A percentile compares a stretch with the other conserved stretches of the same genome.
phyloP scores from a whole-genome alignment of 805 yeast genomes.

The Kodamaea sagamina region DNA sequence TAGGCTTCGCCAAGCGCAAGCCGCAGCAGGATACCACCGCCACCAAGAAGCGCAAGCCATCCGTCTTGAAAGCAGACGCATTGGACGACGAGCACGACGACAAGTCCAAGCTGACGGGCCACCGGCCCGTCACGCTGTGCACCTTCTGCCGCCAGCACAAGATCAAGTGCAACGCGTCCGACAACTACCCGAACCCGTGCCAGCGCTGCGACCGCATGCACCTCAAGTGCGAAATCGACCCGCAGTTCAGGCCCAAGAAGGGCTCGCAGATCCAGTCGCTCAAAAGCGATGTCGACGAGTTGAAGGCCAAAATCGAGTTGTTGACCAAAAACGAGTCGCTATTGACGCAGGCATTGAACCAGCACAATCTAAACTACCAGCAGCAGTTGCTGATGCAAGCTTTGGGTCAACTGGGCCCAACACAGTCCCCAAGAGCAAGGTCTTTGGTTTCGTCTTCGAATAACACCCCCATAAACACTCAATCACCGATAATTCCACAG shows the following conservation, averaged over 20 bases:
- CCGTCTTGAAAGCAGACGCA: slow-evolving; percentile 9
- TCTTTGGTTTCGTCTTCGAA: slow-evolving; percentile 10
- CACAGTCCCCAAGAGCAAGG: slow-evolving; percentile 5
- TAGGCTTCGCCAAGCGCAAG: slow-evolving; percentile 7
- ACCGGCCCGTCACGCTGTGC: slow-evolving; percentile 89
- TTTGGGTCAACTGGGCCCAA: slow-evolving; percentile 5
- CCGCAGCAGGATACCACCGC: slow-evolving; percentile 4
- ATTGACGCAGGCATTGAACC: slow-evolving; percentile 62
- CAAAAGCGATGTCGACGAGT: slow-evolving; percentile 81
- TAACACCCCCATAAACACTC: slow-evolving; percentile 8
- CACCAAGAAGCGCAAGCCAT: slow-evolving; percentile 8
- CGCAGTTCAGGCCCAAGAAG: slow-evolving; percentile 86
- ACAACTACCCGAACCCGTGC: slow-evolving; percentile 79
- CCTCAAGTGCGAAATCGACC: slow-evolving; percentile 83
- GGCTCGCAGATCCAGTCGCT: slow-evolving; percentile 86
- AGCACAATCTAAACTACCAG: slow-evolving; percentile 36
- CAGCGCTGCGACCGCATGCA: slow-evolving; percentile 80
- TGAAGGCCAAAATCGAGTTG: slow-evolving; percentile 70
- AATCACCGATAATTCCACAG: slow-evolving; percentile 8
- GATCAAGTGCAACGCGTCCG: slow-evolving; percentile 89
- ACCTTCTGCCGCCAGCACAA: slow-evolving; percentile 94
- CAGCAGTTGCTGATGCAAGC: slow-evolving; percentile 23
- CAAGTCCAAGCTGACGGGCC: slow-evolving; percentile 41
- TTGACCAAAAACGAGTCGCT: slow-evolving; percentile 63
- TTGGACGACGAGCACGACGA: slow-evolving; percentile 1